A percentile compares a stretch with the other conserved stretches of the same genome.
These are phyloP conservation scores for Dorcoceras hygrometricum DNA, from an alignment of 257 asterid genomes.

Conservation along the genomic window DNA sequence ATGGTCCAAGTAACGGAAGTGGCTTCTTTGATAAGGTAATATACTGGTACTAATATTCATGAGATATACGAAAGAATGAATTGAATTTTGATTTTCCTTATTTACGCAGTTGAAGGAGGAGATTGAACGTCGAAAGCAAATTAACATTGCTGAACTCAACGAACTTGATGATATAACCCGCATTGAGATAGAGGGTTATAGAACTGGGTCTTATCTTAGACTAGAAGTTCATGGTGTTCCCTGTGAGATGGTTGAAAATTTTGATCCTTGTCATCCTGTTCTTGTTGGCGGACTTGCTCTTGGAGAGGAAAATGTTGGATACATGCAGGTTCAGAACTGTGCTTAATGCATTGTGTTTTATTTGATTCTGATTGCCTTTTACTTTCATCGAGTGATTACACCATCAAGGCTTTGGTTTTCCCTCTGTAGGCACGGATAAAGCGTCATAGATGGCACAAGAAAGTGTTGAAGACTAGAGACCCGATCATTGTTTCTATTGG, in stretches of 20 bases:
- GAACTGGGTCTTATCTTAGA: constrained; percentile 87
- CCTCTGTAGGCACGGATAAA: constrained; percentile 69
- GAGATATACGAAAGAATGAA: constrained; percentile 11
- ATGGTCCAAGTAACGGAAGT: constrained; percentile 56
- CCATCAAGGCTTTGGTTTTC: constrained; percentile 4
- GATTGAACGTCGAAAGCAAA: constrained; percentile 77
- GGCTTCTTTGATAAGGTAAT: constrained; percentile 78
- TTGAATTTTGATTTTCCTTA: constrained; percentile 19
- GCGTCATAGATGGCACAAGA: constrained; percentile 98
- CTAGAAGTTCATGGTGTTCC: constrained; percentile 87
- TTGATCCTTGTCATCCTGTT: constrained; percentile 87
- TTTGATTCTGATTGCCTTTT: constrained; percentile 8
- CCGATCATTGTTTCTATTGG: constrained; percentile 95
- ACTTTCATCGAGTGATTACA: neutral
- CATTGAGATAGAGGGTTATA: constrained; percentile 76
- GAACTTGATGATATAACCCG: constrained; percentile 90
- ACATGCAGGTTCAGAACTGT: constrained; percentile 74
- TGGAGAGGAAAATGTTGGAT: constrained; percentile 93
- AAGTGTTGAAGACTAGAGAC: constrained; percentile 92
- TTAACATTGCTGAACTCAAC: constrained; percentile 75
- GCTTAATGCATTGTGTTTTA: neutral
- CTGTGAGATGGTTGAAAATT: constrained; percentile 88
- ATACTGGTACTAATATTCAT: constrained; percentile 18
- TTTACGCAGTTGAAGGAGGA: constrained; percentile 74
- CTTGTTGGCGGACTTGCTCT: constrained; percentile 89